A percentile compares a stretch with the other conserved stretches of the same genome.
Conservation (phyloP, 1,284 basidiomycete genomes). For the Coniferiporia weirii region DNA sequence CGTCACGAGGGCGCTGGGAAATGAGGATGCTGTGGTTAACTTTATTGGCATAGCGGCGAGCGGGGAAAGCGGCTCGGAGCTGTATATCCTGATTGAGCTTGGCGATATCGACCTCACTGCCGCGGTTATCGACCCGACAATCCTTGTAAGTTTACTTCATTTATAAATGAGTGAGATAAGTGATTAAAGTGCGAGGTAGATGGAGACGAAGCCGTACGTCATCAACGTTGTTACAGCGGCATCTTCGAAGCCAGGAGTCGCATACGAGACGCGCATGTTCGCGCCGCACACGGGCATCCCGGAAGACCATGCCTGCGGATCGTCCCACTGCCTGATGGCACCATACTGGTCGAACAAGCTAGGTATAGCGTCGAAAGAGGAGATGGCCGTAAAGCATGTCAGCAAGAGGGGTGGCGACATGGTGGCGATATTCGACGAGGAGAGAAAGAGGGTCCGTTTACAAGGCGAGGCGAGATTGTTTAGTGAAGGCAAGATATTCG, state of each 20-base stretch:
- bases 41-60: constrained; percentile 27
- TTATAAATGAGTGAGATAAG: neutral
- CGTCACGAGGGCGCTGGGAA: constrained; percentile 35
- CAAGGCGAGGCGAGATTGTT: constrained; percentile 34
- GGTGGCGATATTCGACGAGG: constrained; percentile 34
- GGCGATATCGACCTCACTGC: constrained; percentile 37
- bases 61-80: constrained; percentile 31
- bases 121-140: constrained; percentile 29
- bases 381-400: constrained; percentile 43
- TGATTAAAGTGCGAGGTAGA: constrained; percentile 20
- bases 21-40: constrained; percentile 31
- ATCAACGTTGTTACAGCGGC: constrained; percentile 38
- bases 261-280: constrained; percentile 52
- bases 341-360: constrained; percentile 48
- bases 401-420: constrained; percentile 48
- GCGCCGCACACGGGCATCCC: constrained; percentile 35
- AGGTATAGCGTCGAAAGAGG: constrained; percentile 24
- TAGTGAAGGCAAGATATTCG: constrained; percentile 29
- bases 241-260: constrained; percentile 30
- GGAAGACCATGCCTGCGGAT: constrained; percentile 57
- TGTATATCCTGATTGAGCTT: constrained; percentile 40
- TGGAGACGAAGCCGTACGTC: constrained; percentile 15
- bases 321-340: constrained; percentile 45
- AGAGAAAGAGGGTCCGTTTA: constrained; percentile 31
- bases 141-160: constrained; percentile 35